Conservation (phyloP, 495 filamentous ascomycete genomes). For the Choiromyces venosus region DNA sequence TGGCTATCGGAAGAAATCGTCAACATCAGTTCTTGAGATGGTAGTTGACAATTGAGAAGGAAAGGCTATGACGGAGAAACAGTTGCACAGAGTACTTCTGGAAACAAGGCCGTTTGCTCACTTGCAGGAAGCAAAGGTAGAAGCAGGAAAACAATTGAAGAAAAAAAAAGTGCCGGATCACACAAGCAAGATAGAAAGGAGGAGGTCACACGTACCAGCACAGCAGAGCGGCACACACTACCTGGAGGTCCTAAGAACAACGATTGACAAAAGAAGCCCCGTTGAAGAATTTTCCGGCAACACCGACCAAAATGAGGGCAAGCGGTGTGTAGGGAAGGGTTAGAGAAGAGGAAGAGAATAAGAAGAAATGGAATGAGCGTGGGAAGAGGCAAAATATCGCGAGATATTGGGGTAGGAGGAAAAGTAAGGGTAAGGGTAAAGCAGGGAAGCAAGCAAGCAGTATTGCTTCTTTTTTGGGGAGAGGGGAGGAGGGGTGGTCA, state of each 20-base stretch:
- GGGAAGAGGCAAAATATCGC: slow-evolving; percentile 1
- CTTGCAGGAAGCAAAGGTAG: neutral
- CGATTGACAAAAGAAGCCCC: neutral
- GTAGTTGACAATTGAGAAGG: neutral
- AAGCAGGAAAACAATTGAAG: neutral
- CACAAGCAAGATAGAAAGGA: neutral
- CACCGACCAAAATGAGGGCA: neutral
- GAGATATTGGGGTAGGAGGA: neutral
- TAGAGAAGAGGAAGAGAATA: neutral
- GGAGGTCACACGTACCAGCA: neutral
- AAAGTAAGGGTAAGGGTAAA: neutral
- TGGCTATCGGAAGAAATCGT: neutral
- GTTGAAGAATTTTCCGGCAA: neutral
- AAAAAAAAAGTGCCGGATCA: neutral
- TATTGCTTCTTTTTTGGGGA: neutral
- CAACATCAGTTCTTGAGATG: neutral
- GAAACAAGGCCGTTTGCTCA: neutral
- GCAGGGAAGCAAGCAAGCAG: neutral
- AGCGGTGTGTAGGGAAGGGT: neutral
- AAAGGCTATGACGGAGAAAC: neutral
- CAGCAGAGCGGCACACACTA: neutral
- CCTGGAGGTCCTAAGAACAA: neutral
- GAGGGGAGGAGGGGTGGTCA: neutral
- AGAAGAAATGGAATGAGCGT: neutral
- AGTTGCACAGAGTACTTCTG: neutral